A percentile compares a stretch with the other conserved stretches of the same genome.
phyloP scores from a whole-genome alignment of 768 basidiomycete genomes.

The Macrolepiota fuliginosa region DNA sequence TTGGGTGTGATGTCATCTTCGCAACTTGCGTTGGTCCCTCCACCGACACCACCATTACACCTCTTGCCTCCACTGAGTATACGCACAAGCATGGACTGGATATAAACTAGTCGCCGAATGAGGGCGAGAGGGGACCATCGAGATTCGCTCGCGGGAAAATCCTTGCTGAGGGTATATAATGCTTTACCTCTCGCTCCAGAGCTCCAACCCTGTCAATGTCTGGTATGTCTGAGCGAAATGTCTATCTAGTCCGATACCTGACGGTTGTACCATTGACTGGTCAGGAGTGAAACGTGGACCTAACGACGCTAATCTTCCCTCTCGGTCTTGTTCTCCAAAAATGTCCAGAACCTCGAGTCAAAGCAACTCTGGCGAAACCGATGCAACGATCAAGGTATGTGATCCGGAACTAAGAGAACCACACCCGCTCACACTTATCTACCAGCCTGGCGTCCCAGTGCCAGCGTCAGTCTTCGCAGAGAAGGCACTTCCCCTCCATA shows the following conservation, averaged over 20 bases:
- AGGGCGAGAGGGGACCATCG: too few relatives aligned
- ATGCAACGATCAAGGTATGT: neutral
- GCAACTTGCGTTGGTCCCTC: neutral
- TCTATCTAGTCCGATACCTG: neutral
- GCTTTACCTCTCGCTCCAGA: too few relatives aligned
- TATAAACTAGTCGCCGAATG: too few relatives aligned
- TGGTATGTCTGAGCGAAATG: too few relatives aligned
- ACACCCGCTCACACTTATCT: neutral
- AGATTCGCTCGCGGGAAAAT: too few relatives aligned
- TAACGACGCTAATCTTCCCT: neutral
- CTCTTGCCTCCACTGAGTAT: neutral
- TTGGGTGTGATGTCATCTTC: neutral
- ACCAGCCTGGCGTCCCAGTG: constrained; percentile 36
- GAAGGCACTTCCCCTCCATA: constrained; percentile 68
- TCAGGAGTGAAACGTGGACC: neutral
- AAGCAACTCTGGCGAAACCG: neutral
- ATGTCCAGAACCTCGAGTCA: neutral
- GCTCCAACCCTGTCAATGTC: too few relatives aligned
- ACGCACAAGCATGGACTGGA: neutral
- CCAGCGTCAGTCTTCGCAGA: constrained; percentile 53
- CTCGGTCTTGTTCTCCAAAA: neutral
- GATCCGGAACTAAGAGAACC: neutral
- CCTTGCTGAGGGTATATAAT: too few relatives aligned
- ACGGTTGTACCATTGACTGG: neutral
- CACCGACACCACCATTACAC: neutral